These are phyloP conservation scores for Hyphopichia khmerensis DNA, from an alignment of 1,139 yeast genomes.

Conservation along the genomic window DNA sequence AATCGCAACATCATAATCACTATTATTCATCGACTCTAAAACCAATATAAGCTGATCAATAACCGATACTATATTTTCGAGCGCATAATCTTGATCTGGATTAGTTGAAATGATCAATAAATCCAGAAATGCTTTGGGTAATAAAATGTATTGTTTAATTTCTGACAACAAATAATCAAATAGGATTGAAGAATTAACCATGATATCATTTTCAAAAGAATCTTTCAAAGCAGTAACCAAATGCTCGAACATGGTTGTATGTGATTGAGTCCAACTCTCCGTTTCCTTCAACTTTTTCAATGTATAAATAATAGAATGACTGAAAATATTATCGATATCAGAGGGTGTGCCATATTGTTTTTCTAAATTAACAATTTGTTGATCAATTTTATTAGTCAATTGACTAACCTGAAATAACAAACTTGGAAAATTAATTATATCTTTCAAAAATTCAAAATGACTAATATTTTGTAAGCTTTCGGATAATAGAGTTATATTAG, in stretches of 20 bases:
- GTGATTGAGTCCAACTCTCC: slow-evolving; percentile 54
- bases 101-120: slow-evolving; percentile 4
- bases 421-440: neutral
- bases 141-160: slow-evolving; percentile 21
- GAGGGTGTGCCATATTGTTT: slow-evolving; percentile 44
- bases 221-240: slow-evolving; percentile 43
- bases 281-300: slow-evolving; percentile 46
- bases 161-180: slow-evolving; percentile 39
- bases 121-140: slow-evolving; percentile 16
- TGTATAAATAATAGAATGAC: slow-evolving; percentile 42
- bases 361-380: slow-evolving; percentile 53
- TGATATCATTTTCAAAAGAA: slow-evolving; percentile 50
- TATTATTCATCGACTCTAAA: slow-evolving; percentile 31
- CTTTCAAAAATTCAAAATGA: neutral
- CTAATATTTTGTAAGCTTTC: neutral
- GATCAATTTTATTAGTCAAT: slow-evolving; percentile 22
- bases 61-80: slow-evolving; percentile 4
- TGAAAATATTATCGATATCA: slow-evolving; percentile 52
- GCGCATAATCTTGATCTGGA: slow-evolving; percentile 3
- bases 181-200: slow-evolving; percentile 54
- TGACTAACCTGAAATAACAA: slow-evolving; percentile 8
- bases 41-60: slow-evolving; percentile 12
- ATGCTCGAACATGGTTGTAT: slow-evolving; percentile 40
- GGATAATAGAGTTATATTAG: slow-evolving; percentile 21
- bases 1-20: slow-evolving; percentile 37